Evolutionary conservation across 2,329 filamentous ascomycete genomes (phyloP).

Genomic region (Ophiosphaerella korrae): DNA sequence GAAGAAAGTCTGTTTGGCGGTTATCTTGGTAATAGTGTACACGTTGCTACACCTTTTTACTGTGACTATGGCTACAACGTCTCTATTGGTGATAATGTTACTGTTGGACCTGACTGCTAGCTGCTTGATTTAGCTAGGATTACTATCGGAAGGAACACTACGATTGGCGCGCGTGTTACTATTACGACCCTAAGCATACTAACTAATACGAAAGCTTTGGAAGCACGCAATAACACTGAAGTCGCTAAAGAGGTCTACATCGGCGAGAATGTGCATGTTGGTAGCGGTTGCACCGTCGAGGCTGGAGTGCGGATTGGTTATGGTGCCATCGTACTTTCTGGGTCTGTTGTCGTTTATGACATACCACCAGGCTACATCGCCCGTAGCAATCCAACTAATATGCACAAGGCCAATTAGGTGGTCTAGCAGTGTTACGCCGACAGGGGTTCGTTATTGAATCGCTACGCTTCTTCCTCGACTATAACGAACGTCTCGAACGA

Average conservation of each 20-base stretch:
- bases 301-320: constrained; percentile 60
- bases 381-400: constrained; percentile 51
- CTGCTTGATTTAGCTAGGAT: constrained; percentile 61
- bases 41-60: constrained; percentile 85
- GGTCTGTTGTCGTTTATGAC: constrained; percentile 61
- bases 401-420: too few relatives aligned
- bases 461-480: constrained; percentile 6
- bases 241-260: constrained; percentile 76
- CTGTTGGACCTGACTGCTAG: constrained; percentile 80
- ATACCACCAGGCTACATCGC: constrained; percentile 54
- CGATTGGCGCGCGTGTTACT: constrained; percentile 78
- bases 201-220: constrained; percentile 73
- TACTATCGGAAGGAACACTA: constrained; percentile 75
- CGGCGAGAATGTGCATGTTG: constrained; percentile 72
- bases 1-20: constrained; percentile 46
- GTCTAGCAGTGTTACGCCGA: not conserved
- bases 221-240: constrained; percentile 74
- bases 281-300: constrained; percentile 65
- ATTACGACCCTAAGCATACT: constrained; percentile 80
- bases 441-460: not conserved
- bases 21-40: constrained; percentile 72
- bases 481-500: constrained; percentile 11
- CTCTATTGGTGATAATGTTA: constrained; percentile 80
- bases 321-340: constrained; percentile 59
- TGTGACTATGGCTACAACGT: constrained; percentile 98